Percentiles rank a stretch among this genome's conserved stretches.
Evolutionary conservation across 2,329 filamentous ascomycete species (phyloP).

Genomic region (Laburnicola sp.): DNA sequence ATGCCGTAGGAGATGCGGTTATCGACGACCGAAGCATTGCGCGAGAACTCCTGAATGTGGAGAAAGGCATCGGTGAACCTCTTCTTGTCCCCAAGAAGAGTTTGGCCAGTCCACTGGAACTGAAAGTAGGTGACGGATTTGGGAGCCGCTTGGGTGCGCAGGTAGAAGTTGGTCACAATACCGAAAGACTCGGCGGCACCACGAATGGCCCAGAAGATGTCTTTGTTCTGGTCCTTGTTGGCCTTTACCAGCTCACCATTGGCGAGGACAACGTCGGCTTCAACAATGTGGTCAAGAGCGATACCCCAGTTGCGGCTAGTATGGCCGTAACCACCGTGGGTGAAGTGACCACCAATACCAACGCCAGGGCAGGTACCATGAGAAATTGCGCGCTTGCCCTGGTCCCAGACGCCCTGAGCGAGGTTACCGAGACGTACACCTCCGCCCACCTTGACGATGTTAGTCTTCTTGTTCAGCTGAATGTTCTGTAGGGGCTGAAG

Average conservation of each 20-base stretch:
- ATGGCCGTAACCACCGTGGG: constrained; percentile 43
- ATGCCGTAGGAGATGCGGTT: constrained; percentile 48
- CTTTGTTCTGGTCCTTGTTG: constrained; percentile 35
- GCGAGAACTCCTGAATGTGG: constrained; percentile 47
- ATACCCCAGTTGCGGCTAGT: constrained; percentile 43
- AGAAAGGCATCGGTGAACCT: constrained; percentile 46
- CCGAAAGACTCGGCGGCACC: constrained; percentile 49
- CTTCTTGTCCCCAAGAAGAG: constrained; percentile 31
- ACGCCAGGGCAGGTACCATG: constrained; percentile 58
- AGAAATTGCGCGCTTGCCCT: constrained; percentile 48
- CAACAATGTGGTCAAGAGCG: constrained; percentile 42
- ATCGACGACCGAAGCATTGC: constrained; percentile 47
- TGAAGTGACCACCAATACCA: constrained; percentile 44
- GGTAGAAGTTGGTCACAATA: constrained; percentile 44
- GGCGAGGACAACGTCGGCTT: constrained; percentile 45
- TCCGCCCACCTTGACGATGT: constrained; percentile 51
- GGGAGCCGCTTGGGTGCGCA: constrained; percentile 38
- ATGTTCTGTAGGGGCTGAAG: constrained; percentile 53
- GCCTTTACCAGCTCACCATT: constrained; percentile 44
- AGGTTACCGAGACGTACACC: constrained; percentile 54
- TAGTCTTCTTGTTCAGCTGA: constrained; percentile 45
- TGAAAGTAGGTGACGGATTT: constrained; percentile 33
- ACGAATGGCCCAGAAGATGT: constrained; percentile 49
- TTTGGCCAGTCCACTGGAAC: constrained; percentile 25
- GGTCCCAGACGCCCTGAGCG: constrained; percentile 38